phyloP scores from a whole-genome alignment of 108 stramenopile species.

The Parietichytrium sp. region DNA sequence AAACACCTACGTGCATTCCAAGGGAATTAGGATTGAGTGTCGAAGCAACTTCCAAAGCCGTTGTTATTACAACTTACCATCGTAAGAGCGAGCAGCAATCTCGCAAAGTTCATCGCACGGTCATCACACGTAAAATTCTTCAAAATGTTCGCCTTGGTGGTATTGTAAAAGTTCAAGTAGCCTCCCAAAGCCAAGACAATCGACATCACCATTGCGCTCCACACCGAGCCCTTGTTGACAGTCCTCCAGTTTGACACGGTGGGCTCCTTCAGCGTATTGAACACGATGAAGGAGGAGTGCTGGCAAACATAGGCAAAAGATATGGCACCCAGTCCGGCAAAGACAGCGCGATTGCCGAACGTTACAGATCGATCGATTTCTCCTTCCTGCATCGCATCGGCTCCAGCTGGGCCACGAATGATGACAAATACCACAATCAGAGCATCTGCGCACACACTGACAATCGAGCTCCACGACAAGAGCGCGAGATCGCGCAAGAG shows the following conservation, averaged over 20 bases:
- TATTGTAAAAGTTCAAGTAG: slow-evolving; percentile 46
- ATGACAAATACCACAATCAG: slow-evolving; percentile 37
- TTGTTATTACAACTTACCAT: no score
- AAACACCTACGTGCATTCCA: no score
- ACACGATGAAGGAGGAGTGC: slow-evolving; percentile 55
- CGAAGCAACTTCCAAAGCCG: no score
- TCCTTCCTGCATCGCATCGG: background rate
- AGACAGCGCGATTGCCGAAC: slow-evolving; percentile 26
- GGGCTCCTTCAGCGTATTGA: slow-evolving; percentile 44
- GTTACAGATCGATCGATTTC: background rate
- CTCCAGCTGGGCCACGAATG: background rate
- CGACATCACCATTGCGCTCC: slow-evolving; percentile 42
- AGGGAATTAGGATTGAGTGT: no score
- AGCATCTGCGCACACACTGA: slow-evolving; percentile 46
- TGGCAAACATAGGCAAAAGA: slow-evolving; percentile 65
- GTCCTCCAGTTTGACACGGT: slow-evolving; percentile 45
- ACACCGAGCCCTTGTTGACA: slow-evolving; percentile 41
- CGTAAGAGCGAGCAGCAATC: slow-evolving; percentile 49
- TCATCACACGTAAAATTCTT: slow-evolving; percentile 51
- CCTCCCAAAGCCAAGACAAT: slow-evolving; percentile 44
- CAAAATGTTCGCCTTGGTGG: slow-evolving; percentile 50
- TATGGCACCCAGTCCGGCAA: slow-evolving; percentile 56
- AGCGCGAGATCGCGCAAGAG: slow-evolving; percentile 40
- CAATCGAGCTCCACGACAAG: slow-evolving; percentile 44
- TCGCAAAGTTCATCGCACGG: slow-evolving; percentile 40